Evolutionary conservation across 345 rosid genomes (phyloP).

Genomic region (Bruguiera sexangula): DNA sequence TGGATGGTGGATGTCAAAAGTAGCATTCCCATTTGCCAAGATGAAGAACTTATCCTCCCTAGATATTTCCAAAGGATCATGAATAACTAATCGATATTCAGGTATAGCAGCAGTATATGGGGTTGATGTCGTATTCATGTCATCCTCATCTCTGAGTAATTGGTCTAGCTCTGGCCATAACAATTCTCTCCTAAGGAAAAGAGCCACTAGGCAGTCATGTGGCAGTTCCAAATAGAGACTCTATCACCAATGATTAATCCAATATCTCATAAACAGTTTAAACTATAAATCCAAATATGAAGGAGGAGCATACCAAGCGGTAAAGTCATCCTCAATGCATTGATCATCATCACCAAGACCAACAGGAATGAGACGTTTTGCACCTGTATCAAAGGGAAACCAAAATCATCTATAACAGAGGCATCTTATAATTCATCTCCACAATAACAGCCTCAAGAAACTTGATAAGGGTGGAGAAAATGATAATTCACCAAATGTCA

Average conservation of each 20-base stretch:
- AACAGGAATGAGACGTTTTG: conserved; percentile 60
- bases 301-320: conserved; percentile 30
- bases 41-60: conserved; percentile 32
- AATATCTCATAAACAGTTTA: conserved; percentile 5
- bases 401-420: background rate
- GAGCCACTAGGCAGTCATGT: conserved; percentile 2
- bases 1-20: conserved; percentile 81
- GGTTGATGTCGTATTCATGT: conserved; percentile 54
- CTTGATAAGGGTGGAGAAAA: background rate
- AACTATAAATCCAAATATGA: background rate
- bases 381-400: conserved; percentile 48
- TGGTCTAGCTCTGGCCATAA: conserved; percentile 84
- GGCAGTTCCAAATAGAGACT: background rate
- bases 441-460: background rate
- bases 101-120: conserved; percentile 87
- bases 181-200: conserved; percentile 59
- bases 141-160: conserved; percentile 79
- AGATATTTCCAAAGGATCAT: conserved; percentile 42
- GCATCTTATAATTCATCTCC: background rate
- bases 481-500: background rate
- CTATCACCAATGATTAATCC: conserved; percentile 1
- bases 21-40: conserved; percentile 57
- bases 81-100: conserved; percentile 77
- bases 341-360: conserved; percentile 96
- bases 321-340: conserved; percentile 90